Base-by-base conservation (phyloP, 352 stramenopile genomes). In the Phytopythium sindhum region DNA sequence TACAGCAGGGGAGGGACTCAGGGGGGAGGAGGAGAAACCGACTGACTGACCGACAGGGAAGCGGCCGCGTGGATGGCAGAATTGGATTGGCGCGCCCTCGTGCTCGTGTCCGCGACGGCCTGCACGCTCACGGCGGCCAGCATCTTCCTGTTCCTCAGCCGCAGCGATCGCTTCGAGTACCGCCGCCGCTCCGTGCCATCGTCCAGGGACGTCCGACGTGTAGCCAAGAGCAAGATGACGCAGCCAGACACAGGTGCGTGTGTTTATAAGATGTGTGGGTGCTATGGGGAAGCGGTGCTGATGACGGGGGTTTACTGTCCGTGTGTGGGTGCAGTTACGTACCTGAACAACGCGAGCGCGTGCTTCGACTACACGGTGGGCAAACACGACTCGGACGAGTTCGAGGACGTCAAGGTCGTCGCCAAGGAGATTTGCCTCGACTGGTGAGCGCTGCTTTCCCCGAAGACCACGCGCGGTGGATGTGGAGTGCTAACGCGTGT, bases 371-470 rank as follows among this genome's bases (percentile, higher is more conserved):
- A 86, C 57, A 65, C 69, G 19, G 84, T 95, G 50, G 86, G 84
- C 57, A 74, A 77, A 21, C 73, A 73, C 51, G 78, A 80, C 39
- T 42, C 62, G 35, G 83, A 93, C 61, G 86, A 93, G 64, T 91
- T 93, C 58, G 80, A 91, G 51, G 86, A 93, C 65, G 80, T 80
- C 69, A 95, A 95, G 70, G 72, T 82, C 48, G 86, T 91, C 31
- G 80, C 77, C 28, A 80, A 77, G 51, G 72, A 77, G 64, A 91
- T 95, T 55, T 92, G 82, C 52, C 44, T 68, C 21, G 67, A 74
- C 54, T 95, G 85, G 80, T 89, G 57, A 65, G 70, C 48, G 28
- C n/a, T 5, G 26, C 14, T n/a, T n/a, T n/a, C n/a, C n/a, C n/a
- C n/a, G n/a, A n/a, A n/a, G n/a, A n/a, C n/a, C n/a, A n/a, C n/a